These are phyloP conservation scores for Ganoderma boninense DNA, from an alignment of 1,284 basidiomycete genomes.

Conservation along the genomic window DNA sequence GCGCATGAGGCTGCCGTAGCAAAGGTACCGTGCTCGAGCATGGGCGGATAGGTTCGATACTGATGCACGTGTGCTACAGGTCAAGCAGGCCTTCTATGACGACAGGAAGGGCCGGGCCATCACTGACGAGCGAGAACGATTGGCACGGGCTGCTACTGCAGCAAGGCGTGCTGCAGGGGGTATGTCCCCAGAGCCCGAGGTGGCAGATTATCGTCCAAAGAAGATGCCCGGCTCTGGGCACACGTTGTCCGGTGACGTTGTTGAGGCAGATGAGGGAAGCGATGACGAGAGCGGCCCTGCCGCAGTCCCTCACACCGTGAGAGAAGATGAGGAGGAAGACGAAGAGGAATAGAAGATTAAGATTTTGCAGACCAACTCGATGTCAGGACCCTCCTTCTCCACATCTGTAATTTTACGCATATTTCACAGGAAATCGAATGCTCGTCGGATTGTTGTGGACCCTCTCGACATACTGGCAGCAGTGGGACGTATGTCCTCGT, in stretches of 20 bases:
- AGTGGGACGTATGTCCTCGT: not conserved
- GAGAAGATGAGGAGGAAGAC: constrained; percentile 20
- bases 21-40: constrained; percentile 48
- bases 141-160: constrained; percentile 47
- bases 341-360: constrained; percentile 24
- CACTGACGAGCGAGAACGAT: constrained; percentile 65
- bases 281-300: constrained; percentile 7
- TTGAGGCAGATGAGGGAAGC: constrained; percentile 21
- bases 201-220: constrained; percentile 18
- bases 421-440: not conserved
- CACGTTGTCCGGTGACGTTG: constrained; percentile 28
- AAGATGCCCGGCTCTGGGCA: constrained; percentile 37
- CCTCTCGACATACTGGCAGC: not conserved
- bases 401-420: constrained; percentile 15
- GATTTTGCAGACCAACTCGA: not conserved
- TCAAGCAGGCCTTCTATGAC: constrained; percentile 77
- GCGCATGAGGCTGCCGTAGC: constrained; percentile 59
- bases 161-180: constrained; percentile 24
- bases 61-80: constrained; percentile 48
- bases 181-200: constrained; percentile 22
- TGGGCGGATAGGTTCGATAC: not conserved
- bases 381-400: constrained; percentile 3
- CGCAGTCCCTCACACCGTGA: constrained; percentile 3
- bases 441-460: not conserved
- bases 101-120: constrained; percentile 67